A percentile compares a stretch with the other conserved stretches of the same genome.
phyloP scores from a whole-genome alignment of 2,329 filamentous ascomycete genomes.

The Cadophora luteo-olivacea region DNA sequence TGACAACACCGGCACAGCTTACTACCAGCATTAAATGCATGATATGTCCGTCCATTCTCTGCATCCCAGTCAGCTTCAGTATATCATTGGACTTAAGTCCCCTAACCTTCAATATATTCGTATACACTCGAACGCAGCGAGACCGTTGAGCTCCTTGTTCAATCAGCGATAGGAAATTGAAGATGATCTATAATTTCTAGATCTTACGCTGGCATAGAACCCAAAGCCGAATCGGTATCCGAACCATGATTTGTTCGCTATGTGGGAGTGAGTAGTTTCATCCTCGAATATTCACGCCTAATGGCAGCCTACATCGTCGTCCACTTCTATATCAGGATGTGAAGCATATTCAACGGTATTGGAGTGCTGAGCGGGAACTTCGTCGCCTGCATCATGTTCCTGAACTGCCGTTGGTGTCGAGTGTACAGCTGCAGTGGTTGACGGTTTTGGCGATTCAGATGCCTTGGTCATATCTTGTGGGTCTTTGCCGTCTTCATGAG shows the following conservation, averaged over 20 bases:
- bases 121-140: conserved; percentile 44
- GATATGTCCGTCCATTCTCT: conserved; percentile 56
- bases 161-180: too few relatives aligned
- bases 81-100: not conserved
- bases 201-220: not conserved
- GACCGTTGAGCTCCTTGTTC: not conserved
- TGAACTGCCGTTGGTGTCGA: not conserved
- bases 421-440: not conserved
- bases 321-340: not conserved
- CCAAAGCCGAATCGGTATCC: not conserved
- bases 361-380: not conserved
- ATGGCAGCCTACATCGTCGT: not conserved
- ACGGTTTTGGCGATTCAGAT: not conserved
- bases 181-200: too few relatives aligned
- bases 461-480: too few relatives aligned
- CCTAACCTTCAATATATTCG: conserved; percentile 49
- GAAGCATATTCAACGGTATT: not conserved
- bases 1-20: too few relatives aligned
- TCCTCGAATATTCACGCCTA: not conserved
- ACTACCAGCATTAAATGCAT: conserved; percentile 50
- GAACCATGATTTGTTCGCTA: not conserved
- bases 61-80: not conserved
- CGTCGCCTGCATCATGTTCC: not conserved
- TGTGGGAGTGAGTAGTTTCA: not conserved
- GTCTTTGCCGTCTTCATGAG: too few relatives aligned